Conservation (phyloP, 1,139 yeast genomes). For the Saccharomyces hybrid region DNA sequence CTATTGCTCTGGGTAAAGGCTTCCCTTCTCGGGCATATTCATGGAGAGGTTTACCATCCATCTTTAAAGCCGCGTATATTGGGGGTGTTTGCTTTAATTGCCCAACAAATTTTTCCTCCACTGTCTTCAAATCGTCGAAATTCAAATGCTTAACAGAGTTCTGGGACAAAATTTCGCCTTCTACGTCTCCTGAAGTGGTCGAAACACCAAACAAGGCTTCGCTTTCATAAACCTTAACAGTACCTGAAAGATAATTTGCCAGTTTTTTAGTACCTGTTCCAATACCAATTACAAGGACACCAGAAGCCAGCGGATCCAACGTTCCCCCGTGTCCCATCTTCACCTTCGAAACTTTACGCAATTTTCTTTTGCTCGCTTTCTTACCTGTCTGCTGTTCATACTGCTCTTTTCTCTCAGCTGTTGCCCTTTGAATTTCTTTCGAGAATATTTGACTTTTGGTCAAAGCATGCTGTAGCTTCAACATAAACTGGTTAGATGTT, state of each 20-base stretch:
- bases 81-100: slow-evolving; percentile 88
- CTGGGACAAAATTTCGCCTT: slow-evolving; percentile 67
- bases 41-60: slow-evolving; percentile 89
- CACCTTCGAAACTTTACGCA: slow-evolving; percentile 45
- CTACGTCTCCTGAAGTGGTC: slow-evolving; percentile 90
- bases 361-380: slow-evolving; percentile 37
- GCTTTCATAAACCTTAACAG: slow-evolving; percentile 72
- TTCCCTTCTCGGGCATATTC: slow-evolving; percentile 88
- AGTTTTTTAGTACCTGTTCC: slow-evolving; percentile 83
- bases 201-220: slow-evolving; percentile 81
- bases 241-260: slow-evolving; percentile 60
- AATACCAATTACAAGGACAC: slow-evolving; percentile 84
- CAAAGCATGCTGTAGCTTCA: slow-evolving; percentile 54
- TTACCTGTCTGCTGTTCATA: slow-evolving; percentile 37
- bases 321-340: slow-evolving; percentile 99
- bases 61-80: slow-evolving; percentile 83
- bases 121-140: slow-evolving; percentile 41
- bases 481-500: slow-evolving; percentile 65
- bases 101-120: slow-evolving; percentile 63
- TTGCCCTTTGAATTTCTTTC: slow-evolving; percentile 43
- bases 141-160: slow-evolving; percentile 54
- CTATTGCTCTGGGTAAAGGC: slow-evolving; percentile 75
- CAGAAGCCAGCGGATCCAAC: slow-evolving; percentile 88
- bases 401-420: slow-evolving; percentile 43
- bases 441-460: slow-evolving; percentile 54